These are phyloP conservation scores for Phaeophleospora eucalypticola DNA, from an alignment of 2,329 filamentous ascomycete species.

Conservation along the genomic window DNA sequence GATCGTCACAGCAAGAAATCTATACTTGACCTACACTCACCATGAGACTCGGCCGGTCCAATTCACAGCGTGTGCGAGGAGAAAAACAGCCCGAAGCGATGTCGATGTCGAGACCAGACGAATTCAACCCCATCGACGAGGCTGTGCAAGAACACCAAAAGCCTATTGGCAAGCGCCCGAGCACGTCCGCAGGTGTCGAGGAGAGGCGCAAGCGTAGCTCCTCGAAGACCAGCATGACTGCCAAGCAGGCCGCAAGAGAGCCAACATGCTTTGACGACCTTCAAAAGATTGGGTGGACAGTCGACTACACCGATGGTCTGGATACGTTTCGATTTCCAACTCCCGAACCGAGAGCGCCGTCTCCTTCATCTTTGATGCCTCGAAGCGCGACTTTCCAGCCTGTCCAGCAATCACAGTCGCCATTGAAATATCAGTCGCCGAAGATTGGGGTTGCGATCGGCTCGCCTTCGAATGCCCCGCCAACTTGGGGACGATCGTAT, in stretches of 20 bases:
- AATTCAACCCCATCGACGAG: constrained; percentile 9
- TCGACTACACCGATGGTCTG: constrained; percentile 22
- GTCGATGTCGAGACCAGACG: neutral
- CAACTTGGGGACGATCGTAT: constrained; percentile 21
- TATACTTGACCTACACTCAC: too few relatives aligned
- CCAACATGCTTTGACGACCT: constrained; percentile 17
- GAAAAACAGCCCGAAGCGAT: neutral
- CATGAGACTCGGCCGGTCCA: too few relatives aligned
- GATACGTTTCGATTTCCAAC: constrained; percentile 29
- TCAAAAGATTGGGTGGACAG: constrained; percentile 14
- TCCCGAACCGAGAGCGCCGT: constrained; percentile 22
- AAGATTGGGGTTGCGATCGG: constrained; percentile 22
- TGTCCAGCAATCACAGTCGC: constrained; percentile 7
- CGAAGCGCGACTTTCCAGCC: constrained; percentile 19
- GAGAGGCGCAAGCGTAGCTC: constrained; percentile 13
- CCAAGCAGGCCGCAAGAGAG: constrained; percentile 2
- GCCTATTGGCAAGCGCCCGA: constrained; percentile 8
- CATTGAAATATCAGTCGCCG: constrained; percentile 11
- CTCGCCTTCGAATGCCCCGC: constrained; percentile 19
- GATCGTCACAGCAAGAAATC: too few relatives aligned
- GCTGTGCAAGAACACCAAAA: constrained; percentile 7
- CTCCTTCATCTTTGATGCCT: constrained; percentile 4
- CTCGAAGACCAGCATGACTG: neutral
- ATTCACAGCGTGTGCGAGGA: neutral
- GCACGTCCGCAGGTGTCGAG: constrained; percentile 14